These are phyloP conservation scores for Neurospora sp. DNA, from an alignment of 495 filamentous ascomycete genomes.

Conservation along the genomic window DNA sequence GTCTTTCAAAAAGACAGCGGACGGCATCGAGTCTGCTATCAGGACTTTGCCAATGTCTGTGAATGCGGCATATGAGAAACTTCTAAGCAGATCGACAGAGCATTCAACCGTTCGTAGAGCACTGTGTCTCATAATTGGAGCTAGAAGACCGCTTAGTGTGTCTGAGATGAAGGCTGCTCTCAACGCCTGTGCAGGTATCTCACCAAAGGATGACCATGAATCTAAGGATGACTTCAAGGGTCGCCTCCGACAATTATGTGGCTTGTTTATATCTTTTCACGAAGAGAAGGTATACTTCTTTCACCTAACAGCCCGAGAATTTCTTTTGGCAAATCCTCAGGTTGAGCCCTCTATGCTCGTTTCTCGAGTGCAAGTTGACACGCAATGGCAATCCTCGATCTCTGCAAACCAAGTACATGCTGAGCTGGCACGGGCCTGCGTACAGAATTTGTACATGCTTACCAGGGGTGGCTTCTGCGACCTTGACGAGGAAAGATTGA, in stretches of 20 bases:
- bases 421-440: not conserved
- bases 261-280: not conserved
- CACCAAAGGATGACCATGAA: constrained; percentile 9
- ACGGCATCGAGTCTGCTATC: constrained; percentile 11
- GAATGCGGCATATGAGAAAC: constrained; percentile 32
- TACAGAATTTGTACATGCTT: not conserved
- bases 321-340: not conserved
- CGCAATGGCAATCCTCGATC: not conserved
- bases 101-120: constrained; percentile 19
- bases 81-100: constrained; percentile 24
- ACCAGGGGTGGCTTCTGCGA: not conserved
- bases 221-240: constrained; percentile 13
- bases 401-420: not conserved
- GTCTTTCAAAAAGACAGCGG: constrained; percentile 7
- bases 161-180: constrained; percentile 22
- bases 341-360: not conserved
- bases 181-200: constrained; percentile 19
- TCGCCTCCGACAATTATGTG: not conserved
- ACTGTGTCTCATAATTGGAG: constrained; percentile 31
- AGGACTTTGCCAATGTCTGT: constrained; percentile 23
- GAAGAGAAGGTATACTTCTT: not conserved
- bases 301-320: not conserved
- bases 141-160: constrained; percentile 28
- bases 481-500: no score
- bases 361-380: not conserved